These are phyloP conservation scores for Exophiala dermatitidis DNA, from an alignment of 2,329 filamentous ascomycete genomes.

Conservation along the genomic window DNA sequence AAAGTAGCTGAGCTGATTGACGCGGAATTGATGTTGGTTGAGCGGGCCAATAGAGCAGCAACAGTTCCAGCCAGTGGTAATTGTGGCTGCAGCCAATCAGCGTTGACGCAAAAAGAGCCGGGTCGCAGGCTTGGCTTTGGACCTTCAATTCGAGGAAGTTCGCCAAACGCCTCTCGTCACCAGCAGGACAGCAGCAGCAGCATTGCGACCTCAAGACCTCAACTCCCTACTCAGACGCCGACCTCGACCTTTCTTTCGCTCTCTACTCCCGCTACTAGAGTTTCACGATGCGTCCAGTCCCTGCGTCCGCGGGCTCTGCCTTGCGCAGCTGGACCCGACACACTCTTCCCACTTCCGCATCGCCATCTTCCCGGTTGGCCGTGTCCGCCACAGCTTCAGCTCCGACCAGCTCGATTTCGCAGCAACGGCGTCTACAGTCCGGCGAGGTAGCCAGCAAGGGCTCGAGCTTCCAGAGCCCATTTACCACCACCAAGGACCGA, in stretches of 20 bases:
- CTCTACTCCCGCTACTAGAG: slow-evolving; percentile 16
- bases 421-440: slow-evolving; percentile 36
- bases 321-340: slow-evolving; percentile 52
- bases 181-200: not conserved
- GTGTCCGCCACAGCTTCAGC: slow-evolving; percentile 29
- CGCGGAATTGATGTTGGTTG: too few species aligned
- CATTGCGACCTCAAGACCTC: not conserved
- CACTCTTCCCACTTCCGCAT: slow-evolving; percentile 34
- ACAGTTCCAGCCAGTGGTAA: not conserved
- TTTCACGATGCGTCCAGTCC: slow-evolving; percentile 59
- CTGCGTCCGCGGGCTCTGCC: slow-evolving; percentile 61
- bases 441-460: slow-evolving; percentile 30
- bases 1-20: too few species aligned
- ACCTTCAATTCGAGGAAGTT: slow-evolving; percentile 2
- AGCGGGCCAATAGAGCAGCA: too few species aligned
- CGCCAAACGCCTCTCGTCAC: not conserved
- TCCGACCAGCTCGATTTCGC: slow-evolving; percentile 23
- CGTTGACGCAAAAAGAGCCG: slow-evolving; percentile 2
- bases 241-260: slow-evolving; percentile 10
- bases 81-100: slow-evolving; percentile 7
- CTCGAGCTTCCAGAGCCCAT: slow-evolving; percentile 49
- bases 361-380: slow-evolving; percentile 36
- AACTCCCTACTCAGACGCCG: slow-evolving; percentile 7
- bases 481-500: slow-evolving; percentile 33
- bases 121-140: slow-evolving; percentile 4